A percentile compares a stretch with the other conserved stretches of the same genome.
Evolutionary conservation across 2,329 filamentous ascomycete genomes (phyloP).

Genomic region (Aspergillus sp.): DNA sequence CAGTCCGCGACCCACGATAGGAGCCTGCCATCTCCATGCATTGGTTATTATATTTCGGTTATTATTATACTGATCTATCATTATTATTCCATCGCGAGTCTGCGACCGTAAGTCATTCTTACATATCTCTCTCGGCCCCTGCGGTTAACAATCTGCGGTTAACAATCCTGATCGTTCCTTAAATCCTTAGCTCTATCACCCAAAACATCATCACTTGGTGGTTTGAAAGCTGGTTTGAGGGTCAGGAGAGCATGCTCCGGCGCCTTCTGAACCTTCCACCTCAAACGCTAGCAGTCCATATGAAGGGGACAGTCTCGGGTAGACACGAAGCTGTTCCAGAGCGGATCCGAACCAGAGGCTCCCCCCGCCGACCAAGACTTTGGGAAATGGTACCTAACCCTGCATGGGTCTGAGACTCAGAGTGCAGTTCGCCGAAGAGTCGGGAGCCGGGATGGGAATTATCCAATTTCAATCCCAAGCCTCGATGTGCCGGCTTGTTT

Average conservation of each 20-base stretch:
- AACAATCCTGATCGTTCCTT: not conserved
- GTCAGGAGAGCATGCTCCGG: not conserved
- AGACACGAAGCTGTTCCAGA: conserved; percentile 18
- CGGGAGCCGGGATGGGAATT: not conserved
- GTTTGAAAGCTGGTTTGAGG: not conserved
- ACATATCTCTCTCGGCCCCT: no score
- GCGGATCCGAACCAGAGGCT: conserved; percentile 27
- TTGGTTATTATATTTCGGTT: not conserved
- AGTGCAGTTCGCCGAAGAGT: not conserved
- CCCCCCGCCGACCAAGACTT: conserved; percentile 4
- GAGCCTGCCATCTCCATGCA: conserved; percentile 1
- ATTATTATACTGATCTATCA: not conserved
- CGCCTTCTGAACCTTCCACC: not conserved
- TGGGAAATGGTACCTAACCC: not conserved
- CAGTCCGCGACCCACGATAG: conserved; percentile 3
- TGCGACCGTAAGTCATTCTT: no score
- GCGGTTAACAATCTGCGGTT: no score
- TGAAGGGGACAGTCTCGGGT: conserved; percentile 18
- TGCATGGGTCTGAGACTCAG: no score
- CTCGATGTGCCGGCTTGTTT: not conserved
- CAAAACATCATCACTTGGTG: not conserved
- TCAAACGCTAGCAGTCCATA: not conserved
- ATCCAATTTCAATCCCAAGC: not conserved
- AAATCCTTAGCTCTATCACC: not conserved
- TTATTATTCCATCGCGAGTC: not conserved